These are phyloP conservation scores for Pulicaria dysenterica DNA, from an alignment of 129 eudicot genomes.

Conservation along the genomic window DNA sequence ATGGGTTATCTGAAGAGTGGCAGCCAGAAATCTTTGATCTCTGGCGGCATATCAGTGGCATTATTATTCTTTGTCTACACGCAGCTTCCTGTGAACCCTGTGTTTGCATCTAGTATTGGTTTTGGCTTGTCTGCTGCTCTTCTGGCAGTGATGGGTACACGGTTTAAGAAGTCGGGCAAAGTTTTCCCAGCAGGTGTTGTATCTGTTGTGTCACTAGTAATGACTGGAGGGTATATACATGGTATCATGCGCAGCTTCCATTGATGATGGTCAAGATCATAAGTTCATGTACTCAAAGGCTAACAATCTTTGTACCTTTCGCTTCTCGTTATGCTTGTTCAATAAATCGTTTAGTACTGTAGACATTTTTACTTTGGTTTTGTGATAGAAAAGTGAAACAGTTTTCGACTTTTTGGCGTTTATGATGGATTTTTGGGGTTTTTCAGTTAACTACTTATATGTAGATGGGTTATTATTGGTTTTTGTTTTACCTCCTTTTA, in stretches of 20 bases:
- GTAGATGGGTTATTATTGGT: background rate
- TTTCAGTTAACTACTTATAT: background rate
- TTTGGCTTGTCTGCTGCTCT: constrained; percentile 85
- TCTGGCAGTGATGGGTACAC: constrained; percentile 81
- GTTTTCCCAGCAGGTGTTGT: constrained; percentile 92
- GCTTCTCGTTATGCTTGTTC: constrained; percentile 10
- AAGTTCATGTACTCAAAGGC: constrained; percentile 5
- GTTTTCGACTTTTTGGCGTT: background rate
- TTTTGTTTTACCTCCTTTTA: too few species aligned
- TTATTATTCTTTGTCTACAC: constrained; percentile 58
- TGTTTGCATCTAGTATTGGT: constrained; percentile 77
- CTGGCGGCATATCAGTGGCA: constrained; percentile 76
- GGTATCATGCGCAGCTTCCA: constrained; percentile 77
- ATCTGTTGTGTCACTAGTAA: constrained; percentile 76
- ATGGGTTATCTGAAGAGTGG: constrained; percentile 90
- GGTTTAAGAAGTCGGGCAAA: constrained; percentile 82
- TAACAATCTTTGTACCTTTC: constrained; percentile 14
- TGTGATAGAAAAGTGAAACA: constrained; percentile 14
- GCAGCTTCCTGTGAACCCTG: constrained; percentile 71
- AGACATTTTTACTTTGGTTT: background rate
- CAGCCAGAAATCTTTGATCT: constrained; percentile 70
- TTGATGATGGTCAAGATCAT: constrained; percentile 26
- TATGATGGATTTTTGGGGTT: background rate
- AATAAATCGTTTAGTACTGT: constrained; percentile 28
- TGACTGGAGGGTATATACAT: constrained; percentile 88